These are phyloP conservation scores for Cystoisospora suis DNA, from an alignment of 169 alveolate genomes.

Conservation along the genomic window DNA sequence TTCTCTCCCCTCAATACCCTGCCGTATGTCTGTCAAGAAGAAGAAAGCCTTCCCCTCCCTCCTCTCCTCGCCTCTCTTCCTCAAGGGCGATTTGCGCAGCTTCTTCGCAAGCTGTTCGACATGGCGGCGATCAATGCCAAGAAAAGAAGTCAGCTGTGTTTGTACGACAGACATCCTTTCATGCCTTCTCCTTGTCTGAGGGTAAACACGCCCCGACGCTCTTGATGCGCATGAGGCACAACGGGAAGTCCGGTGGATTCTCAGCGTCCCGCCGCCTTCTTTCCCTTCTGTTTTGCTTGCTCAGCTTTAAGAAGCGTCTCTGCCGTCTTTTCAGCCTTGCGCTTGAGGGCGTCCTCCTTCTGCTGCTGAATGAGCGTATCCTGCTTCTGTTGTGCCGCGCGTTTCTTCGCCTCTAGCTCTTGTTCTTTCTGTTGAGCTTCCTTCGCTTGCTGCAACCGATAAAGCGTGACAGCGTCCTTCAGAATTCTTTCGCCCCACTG, in stretches of 20 bases:
- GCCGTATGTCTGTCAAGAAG: too few species aligned
- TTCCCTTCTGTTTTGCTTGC: neutral
- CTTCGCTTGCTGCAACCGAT: neutral
- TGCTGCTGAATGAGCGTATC: neutral
- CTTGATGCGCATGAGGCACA: too few species aligned
- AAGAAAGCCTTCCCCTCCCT: too few species aligned
- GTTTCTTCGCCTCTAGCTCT: constrained; percentile 32
- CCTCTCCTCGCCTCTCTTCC: too few species aligned
- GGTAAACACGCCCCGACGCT: too few species aligned
- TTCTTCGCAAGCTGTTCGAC: too few species aligned
- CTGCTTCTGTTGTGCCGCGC: constrained; percentile 7
- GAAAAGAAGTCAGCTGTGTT: too few species aligned
- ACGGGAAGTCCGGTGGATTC: neutral
- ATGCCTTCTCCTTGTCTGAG: too few species aligned
- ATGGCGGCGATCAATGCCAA: too few species aligned
- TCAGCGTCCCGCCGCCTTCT: neutral
- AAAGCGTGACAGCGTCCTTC: constrained; percentile 36
- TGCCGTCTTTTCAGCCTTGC: constrained; percentile 13
- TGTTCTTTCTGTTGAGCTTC: constrained; percentile 18
- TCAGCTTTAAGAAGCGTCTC: constrained; percentile 2
- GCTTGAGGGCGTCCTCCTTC: neutral
- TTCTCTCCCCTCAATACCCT: too few species aligned
- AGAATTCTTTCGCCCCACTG: constrained; percentile 24
- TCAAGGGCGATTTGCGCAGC: too few species aligned
- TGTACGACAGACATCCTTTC: too few species aligned